These are phyloP conservation scores for Coniochaeta sp. DNA, from an alignment of 2,329 filamentous ascomycete genomes.

Conservation along the genomic window DNA sequence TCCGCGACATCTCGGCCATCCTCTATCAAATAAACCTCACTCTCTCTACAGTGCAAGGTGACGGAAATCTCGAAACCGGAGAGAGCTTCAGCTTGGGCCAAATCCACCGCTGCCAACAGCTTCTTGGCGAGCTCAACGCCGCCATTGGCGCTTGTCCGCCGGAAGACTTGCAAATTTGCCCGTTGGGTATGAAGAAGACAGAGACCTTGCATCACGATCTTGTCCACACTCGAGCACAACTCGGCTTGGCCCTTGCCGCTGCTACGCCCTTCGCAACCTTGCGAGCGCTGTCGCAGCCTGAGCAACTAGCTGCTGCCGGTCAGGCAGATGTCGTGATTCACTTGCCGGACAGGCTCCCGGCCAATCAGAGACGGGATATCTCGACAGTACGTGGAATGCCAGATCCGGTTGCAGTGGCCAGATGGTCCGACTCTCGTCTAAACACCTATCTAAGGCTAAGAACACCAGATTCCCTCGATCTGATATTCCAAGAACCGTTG, in stretches of 20 bases:
- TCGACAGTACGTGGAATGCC: background rate
- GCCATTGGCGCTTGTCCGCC: background rate
- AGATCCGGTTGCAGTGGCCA: background rate
- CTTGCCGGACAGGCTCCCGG: background rate
- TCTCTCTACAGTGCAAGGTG: background rate
- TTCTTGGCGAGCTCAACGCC: background rate
- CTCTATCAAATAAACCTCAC: background rate
- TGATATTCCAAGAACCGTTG: background rate
- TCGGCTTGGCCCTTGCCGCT: background rate
- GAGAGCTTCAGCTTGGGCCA: background rate
- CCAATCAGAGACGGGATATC: background rate
- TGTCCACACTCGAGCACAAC: background rate
- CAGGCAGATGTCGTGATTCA: background rate
- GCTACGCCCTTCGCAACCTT: background rate
- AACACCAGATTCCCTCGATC: background rate
- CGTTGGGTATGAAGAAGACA: background rate
- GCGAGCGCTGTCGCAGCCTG: background rate
- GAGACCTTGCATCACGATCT: background rate
- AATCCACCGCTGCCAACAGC: background rate
- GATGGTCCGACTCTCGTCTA: background rate
- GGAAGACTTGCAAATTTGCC: background rate
- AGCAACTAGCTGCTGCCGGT: background rate
- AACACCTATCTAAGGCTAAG: background rate
- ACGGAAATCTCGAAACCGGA: background rate
- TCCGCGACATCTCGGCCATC: background rate